These are phyloP conservation scores for Lepiota subincarnata DNA, from an alignment of 768 basidiomycete species.

Conservation along the genomic window DNA sequence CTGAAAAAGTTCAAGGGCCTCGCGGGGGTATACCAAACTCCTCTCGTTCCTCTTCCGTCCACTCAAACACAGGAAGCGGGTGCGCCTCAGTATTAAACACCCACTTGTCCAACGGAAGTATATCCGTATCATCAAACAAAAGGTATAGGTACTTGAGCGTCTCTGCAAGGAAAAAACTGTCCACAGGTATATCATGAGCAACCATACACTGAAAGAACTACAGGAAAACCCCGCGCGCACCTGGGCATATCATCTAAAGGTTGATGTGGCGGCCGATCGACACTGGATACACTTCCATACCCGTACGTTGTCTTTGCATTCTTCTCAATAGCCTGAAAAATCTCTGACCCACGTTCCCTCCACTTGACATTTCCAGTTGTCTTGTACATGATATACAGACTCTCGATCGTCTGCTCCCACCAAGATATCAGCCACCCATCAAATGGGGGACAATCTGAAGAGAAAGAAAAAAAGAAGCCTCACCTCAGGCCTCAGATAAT, in stretches of 20 bases:
- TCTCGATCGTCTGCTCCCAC: conserved; percentile 41
- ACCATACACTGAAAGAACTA: neutral
- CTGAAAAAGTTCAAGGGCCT: too few species aligned
- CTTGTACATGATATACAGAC: conserved; percentile 50
- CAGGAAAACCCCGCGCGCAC: conserved; percentile 20
- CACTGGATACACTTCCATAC: conserved; percentile 39
- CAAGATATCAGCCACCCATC: neutral
- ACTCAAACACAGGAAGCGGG: conserved; percentile 70
- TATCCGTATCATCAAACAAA: conserved; percentile 60
- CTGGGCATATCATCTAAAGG: conserved; percentile 51
- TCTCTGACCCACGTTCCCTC: conserved; percentile 49
- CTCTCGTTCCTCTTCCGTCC: conserved; percentile 52
- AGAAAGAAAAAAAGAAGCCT: conserved; percentile 10
- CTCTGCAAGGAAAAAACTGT: conserved; percentile 43
- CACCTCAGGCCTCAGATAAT: conserved; percentile 51
- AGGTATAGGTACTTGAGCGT: conserved; percentile 70
- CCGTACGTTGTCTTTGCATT: conserved; percentile 41
- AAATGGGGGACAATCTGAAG: too few species aligned
- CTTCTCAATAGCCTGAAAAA: conserved; percentile 46
- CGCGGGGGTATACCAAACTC: conserved; percentile 32
- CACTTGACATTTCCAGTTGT: conserved; percentile 46
- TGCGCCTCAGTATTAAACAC: conserved; percentile 72
- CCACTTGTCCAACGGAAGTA: conserved; percentile 49
- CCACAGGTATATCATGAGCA: neutral
- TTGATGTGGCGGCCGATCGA: conserved; percentile 27